Evolutionary conservation across 108 stramenopile genomes (phyloP).

Genomic region (Licmophora abbreviata): DNA sequence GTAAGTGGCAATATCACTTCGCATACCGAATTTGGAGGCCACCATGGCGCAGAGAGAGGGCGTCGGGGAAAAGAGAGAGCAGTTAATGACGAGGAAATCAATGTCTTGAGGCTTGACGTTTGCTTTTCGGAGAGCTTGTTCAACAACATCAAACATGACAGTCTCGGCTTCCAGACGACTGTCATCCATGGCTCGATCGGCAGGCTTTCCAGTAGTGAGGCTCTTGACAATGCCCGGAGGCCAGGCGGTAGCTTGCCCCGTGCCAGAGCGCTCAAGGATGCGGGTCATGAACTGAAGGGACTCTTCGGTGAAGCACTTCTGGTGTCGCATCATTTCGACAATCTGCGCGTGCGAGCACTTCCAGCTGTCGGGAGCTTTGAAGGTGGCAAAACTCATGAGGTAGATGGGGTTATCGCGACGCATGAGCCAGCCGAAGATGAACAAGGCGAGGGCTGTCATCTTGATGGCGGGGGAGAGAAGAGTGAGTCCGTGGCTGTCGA

Average conservation of each 20-base stretch:
- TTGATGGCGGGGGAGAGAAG: constrained; percentile 74
- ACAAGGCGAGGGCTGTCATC: constrained; percentile 54
- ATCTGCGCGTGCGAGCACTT: constrained; percentile 84
- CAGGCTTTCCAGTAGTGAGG: constrained; percentile 48
- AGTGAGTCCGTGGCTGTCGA: constrained; percentile 39
- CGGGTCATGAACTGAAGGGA: constrained; percentile 83
- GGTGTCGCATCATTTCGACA: constrained; percentile 85
- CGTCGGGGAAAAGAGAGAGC: constrained; percentile 95
- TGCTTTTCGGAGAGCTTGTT: constrained; percentile 84
- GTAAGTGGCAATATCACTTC: constrained; percentile 81
- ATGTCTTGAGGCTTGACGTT: constrained; percentile 84
- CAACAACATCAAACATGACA: constrained; percentile 90
- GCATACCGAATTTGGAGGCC: constrained; percentile 86
- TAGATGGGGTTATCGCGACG: constrained; percentile 83
- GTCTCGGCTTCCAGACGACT: constrained; percentile 89
- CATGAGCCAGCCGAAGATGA: constrained; percentile 57
- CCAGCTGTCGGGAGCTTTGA: constrained; percentile 92
- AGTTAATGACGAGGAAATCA: constrained; percentile 96
- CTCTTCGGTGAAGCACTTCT: constrained; percentile 83
- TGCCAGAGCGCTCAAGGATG: constrained; percentile 85
- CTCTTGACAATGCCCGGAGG: constrained; percentile 90
- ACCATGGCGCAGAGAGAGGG: constrained; percentile 97
- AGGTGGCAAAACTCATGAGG: constrained; percentile 86
- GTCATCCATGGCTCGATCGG: constrained; percentile 83
- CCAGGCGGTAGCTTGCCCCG: constrained; percentile 95